phyloP scores from a whole-genome alignment of 306 rosid species.

The Vicia faba region DNA sequence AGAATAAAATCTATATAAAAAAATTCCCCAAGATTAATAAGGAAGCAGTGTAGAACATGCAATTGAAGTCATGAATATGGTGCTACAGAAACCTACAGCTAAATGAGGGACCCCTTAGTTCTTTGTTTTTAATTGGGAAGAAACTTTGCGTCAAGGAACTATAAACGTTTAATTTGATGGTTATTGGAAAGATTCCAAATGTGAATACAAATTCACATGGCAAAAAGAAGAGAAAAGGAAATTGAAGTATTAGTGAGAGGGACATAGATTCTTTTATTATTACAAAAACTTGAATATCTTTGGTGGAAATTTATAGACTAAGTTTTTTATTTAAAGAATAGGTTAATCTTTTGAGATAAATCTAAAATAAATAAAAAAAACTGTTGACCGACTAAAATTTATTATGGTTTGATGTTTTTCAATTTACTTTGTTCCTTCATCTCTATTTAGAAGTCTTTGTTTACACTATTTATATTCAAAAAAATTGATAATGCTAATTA shows the following conservation, averaged over 20 bases:
- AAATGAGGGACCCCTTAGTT: constrained; percentile 19
- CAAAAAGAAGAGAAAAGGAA: not conserved
- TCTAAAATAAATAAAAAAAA: too few species aligned
- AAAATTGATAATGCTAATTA: too few species aligned
- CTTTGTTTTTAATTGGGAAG: constrained; percentile 20
- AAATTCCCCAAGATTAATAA: constrained; percentile 11
- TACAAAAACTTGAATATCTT: too few species aligned
- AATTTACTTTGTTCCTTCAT: too few species aligned
- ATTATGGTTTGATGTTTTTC: too few species aligned
- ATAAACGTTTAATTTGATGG: constrained; percentile 4
- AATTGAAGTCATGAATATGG: constrained; percentile 30
- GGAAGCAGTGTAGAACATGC: constrained; percentile 32
- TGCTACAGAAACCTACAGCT: constrained; percentile 5
- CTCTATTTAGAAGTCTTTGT: too few species aligned
- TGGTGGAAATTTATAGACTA: too few species aligned
- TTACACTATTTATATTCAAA: too few species aligned
- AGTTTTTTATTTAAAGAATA: too few species aligned
- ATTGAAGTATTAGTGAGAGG: not conserved
- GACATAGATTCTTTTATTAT: not conserved
- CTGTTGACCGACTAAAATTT: too few species aligned
- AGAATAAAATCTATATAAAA: constrained; percentile 8
- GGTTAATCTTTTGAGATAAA: too few species aligned
- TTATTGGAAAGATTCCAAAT: constrained; percentile 21
- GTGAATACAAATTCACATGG: constrained; percentile 26
- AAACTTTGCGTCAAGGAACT: not conserved